Conservation (phyloP, 1,284 basidiomycete species). For the Trichosporon ovoides region DNA sequence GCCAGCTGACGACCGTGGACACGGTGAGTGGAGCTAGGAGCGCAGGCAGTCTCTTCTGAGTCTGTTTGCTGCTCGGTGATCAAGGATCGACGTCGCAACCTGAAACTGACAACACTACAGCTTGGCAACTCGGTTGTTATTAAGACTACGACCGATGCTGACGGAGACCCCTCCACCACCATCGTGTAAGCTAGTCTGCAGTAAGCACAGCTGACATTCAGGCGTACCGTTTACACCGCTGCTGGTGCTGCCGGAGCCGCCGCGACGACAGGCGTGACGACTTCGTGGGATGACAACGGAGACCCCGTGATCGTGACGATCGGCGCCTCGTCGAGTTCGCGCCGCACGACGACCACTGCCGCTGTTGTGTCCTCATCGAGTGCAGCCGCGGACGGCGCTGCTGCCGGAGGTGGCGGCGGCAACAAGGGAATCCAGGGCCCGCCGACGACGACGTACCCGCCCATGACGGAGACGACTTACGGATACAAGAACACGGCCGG, state of each 20-base stretch:
- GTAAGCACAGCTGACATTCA: background rate
- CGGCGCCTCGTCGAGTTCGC: slow-evolving; percentile 6
- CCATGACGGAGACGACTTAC: slow-evolving; percentile 21
- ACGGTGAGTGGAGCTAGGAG: background rate
- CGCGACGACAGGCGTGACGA: slow-evolving; percentile 2
- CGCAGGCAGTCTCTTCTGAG: too few species aligned
- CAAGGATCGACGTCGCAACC: too few species aligned
- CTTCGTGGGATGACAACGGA: background rate
- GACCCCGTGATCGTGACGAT: background rate
- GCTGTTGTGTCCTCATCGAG: too few species aligned
- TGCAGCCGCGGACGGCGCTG: background rate
- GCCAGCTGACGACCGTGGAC: background rate
- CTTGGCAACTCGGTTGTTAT: slow-evolving; percentile 34
- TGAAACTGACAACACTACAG: slow-evolving; percentile 12
- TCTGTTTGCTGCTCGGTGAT: background rate
- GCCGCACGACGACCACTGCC: background rate
- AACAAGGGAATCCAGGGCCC: slow-evolving; percentile 7
- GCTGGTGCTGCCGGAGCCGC: background rate
- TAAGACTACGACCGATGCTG: slow-evolving; percentile 27
- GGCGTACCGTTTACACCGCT: slow-evolving; percentile 3
- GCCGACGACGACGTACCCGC: slow-evolving; percentile 10
- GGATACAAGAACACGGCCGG: slow-evolving; percentile 33
- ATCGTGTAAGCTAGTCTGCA: slow-evolving; percentile 24
- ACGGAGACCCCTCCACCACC: slow-evolving; percentile 23
- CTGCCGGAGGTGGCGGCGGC: too few species aligned